Base-by-base conservation (phyloP, 306 rosid species). In the Vigna radiata region DNA sequence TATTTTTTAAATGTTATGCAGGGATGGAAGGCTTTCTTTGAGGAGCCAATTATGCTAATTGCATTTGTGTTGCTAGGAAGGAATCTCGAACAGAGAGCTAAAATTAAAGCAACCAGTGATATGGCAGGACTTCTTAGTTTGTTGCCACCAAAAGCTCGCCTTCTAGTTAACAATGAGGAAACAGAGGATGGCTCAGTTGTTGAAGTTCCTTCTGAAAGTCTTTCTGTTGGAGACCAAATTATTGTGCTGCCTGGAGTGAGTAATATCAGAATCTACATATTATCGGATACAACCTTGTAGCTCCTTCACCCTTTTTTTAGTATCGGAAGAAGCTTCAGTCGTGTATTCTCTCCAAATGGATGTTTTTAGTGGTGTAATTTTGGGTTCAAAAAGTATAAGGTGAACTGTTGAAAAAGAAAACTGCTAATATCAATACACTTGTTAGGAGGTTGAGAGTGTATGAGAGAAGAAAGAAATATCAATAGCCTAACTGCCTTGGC, bases 11-110 rank as follows among this genome's bases (percentile, higher is more conserved):
- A 44, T 6, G 46, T 67, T 58, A 43, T 82, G 87, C 93, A 94
- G 98, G 98, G 98, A 27, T 94, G 98, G 98, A 92, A 89, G 89
- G 88, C 97, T 11, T 94, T 94, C 89, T 94, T 94, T 81, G 98
- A 94, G 87, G 98, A 94, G 70, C 98, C 98, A 63, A 92, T 94
- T 58, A 94, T 94, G 98, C 90, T 94, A 52, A 94, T 94, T 73
- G 98, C 98, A 80, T 94, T 94, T 62, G 97, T 94, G 76, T 88
- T 94, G 87, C 82, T 94, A 73, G 98, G 98, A 76, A 89, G 96
- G 88, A 94, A 94, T 87, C 96, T 94, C 55, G 98, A 94, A 77
- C 98, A 88, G 85, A 89, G 97, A 85, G 98, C 98, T 77, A 94
- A 94, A 87, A 89, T 94, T 78, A 92, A 89, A 90, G 98, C 98